These are phyloP conservation scores for Debaryomyces psychrophilus DNA, from an alignment of 1,139 yeast genomes.

Conservation along the genomic window DNA sequence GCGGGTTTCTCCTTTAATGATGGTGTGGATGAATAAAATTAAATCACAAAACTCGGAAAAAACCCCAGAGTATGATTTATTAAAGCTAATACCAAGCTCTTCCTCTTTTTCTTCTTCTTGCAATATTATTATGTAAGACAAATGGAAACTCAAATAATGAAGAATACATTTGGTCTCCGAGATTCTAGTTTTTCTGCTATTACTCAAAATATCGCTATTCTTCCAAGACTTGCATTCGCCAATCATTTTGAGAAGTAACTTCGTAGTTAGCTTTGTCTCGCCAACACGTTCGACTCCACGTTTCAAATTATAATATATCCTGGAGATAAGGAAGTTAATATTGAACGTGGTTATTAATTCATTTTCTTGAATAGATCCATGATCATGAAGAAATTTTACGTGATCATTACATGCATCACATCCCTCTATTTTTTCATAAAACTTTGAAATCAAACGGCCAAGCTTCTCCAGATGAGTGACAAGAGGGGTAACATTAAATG, in stretches of 20 bases:
- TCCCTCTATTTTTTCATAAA: slow-evolving; percentile 30
- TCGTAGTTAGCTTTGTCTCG: slow-evolving; percentile 27
- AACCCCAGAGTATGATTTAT: slow-evolving; percentile 18
- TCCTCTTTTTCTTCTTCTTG: slow-evolving; percentile 44
- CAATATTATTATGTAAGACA: slow-evolving; percentile 35
- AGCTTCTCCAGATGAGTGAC: slow-evolving; percentile 26
- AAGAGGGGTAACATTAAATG: slow-evolving; percentile 32
- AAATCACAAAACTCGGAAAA: slow-evolving; percentile 11
- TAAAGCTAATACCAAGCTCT: slow-evolving; percentile 23
- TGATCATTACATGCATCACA: slow-evolving; percentile 31
- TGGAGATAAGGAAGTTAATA: slow-evolving; percentile 34
- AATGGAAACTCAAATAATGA: slow-evolving; percentile 33
- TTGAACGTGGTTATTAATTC: slow-evolving; percentile 27
- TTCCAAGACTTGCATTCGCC: slow-evolving; percentile 33
- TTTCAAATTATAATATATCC: slow-evolving; percentile 27
- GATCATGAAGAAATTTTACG: slow-evolving; percentile 25
- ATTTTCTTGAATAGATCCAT: slow-evolving; percentile 22
- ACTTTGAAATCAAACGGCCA: slow-evolving; percentile 23
- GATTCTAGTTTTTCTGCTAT: slow-evolving; percentile 19
- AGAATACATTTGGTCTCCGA: slow-evolving; percentile 35
- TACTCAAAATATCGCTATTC: slow-evolving; percentile 22
- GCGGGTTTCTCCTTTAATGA: slow-evolving; percentile 12
- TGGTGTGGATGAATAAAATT: slow-evolving; percentile 18
- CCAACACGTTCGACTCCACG: slow-evolving; percentile 29
- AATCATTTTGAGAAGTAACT: slow-evolving; percentile 28